Evolutionary conservation across 495 filamentous ascomycete genomes (phyloP), one percentile per base, ranked within the genome.

Genomic region (Talaromyces wortmannii): DNA sequence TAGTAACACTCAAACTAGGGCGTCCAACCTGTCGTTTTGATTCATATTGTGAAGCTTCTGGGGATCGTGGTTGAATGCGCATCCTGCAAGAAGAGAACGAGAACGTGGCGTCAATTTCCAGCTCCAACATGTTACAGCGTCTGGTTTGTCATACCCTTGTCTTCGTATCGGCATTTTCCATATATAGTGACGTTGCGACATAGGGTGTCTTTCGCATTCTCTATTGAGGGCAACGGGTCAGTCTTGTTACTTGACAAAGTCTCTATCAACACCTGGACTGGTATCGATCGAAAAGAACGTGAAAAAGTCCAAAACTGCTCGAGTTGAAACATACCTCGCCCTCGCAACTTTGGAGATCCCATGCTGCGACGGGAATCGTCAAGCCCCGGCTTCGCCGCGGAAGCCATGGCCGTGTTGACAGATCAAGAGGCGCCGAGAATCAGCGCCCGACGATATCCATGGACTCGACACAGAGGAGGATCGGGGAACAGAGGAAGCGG

Each of bases 111-210:
- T 53, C 43, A 53, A 32, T 45, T 31, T 23, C 52, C 29, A 18
- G 31, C 43, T 23, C 50, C 18, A 52, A 31, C 17, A 15, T 6
- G 7, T n/a, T 50, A 16, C 33, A 6, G 40, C 16, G 31, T 33
- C 40, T 36, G 7, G n/a, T 3, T 10, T 43, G 44, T n/a, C 59
- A 47, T 65, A 82, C 79, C 89, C 75, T 91, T 87, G 63, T 94
- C 89, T 71, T 94, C 87, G 69, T 88, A 96, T 50, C 89, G 86
- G 69, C 92, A 97, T 67, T 91, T 85, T 31, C 92, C 92, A 68
- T 96, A 96, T 56, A 97, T 96, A 40, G 90, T 82, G 11, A 97
- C 85, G 69, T 97, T 96, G 59, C 92, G 85, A 73, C 92, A 97
- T 29, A 94, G 77, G 0, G 89, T 96, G 61, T 92, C 91, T 69